phyloP scores from a whole-genome alignment of 2,329 filamentous ascomycete species.

The Colletotrichum orchidophilum region DNA sequence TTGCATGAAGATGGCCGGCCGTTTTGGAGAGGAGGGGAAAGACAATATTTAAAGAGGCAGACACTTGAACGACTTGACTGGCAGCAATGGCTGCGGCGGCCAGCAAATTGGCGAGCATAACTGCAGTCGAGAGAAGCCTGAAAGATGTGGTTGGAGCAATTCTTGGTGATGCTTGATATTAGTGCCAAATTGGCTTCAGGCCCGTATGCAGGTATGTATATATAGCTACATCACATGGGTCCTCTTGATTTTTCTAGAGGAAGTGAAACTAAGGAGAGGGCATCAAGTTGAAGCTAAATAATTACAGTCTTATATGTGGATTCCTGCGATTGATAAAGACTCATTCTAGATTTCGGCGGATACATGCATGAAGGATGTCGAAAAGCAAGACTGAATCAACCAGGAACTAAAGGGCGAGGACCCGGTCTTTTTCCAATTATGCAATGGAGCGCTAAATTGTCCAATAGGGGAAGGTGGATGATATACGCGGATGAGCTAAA shows the following conservation, averaged over 20 bases:
- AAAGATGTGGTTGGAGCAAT: not conserved
- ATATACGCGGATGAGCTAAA: not conserved
- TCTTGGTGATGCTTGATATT: not conserved
- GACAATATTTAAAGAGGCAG: not conserved
- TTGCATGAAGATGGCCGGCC: not conserved
- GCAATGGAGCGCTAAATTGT: not conserved
- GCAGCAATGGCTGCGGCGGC: not conserved
- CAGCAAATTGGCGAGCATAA: not conserved
- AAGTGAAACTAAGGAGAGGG: not conserved
- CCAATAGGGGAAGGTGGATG: not conserved
- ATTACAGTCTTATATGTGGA: not conserved
- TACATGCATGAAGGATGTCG: not conserved
- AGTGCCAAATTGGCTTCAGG: not conserved
- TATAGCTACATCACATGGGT: not conserved
- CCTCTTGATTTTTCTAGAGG: not conserved
- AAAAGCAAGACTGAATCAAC: not conserved
- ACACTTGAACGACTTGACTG: not conserved
- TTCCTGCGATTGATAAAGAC: not conserved
- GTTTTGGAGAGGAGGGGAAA: not conserved
- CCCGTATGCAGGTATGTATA: not conserved
- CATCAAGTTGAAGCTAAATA: not conserved
- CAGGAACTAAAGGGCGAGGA: not conserved
- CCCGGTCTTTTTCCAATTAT: not conserved
- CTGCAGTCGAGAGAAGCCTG: not conserved
- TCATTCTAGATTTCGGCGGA: not conserved